Evolutionary conservation across 2,329 filamentous ascomycete species (phyloP), one percentile per base, ranked within the genome.

Genomic region (Ceratocystis eucalypticola): DNA sequence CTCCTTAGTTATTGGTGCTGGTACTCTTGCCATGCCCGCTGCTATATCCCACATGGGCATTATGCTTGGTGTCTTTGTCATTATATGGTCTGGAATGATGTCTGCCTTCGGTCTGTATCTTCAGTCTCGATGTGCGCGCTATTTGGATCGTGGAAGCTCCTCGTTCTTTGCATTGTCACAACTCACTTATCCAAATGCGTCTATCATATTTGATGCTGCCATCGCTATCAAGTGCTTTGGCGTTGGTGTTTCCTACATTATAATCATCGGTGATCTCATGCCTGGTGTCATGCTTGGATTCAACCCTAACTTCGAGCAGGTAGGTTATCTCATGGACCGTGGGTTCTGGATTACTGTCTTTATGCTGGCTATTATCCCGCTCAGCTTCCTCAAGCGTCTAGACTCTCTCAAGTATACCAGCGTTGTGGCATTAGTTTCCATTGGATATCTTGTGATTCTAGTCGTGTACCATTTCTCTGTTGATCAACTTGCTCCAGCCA

Each of bases 161-260:
- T 96, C 91, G 45, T 99, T 99, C 78, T 96, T 96, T 73, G 91
- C 93, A n/a, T 80, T 99, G 17, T 96, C 91, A 15, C 93, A 99
- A 75, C 84, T 99, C 69, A 97, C 94, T 4, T 99, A 97, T 72
- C 94, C 94, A 1, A 96, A 96, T 74, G 91, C 93, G 1, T 90
- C 94, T 7, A 91, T 99, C 61, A 81, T 97, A 59, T 99, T 99
- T 75, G 94, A 99, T 76, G 87, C 88, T 5, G 94, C 94, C 5
- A 99, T 99, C 74, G 91, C 93, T 12, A 86, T 99, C 73, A 99
- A 99, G 75, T 99, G 94, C 76, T 99, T 99, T 74, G 94, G 94
- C 46, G 94, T 99, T 8, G 94, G 89, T 25, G 90, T 97, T 68
- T 96, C 91, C 71, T 99, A 99, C 77, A 84, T 99, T 72, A 99